Evolutionary conservation across 331 rosid genomes (phyloP), one percentile per base, ranked within the genome.

Genomic region (Erythrophleum ivorense): DNA sequence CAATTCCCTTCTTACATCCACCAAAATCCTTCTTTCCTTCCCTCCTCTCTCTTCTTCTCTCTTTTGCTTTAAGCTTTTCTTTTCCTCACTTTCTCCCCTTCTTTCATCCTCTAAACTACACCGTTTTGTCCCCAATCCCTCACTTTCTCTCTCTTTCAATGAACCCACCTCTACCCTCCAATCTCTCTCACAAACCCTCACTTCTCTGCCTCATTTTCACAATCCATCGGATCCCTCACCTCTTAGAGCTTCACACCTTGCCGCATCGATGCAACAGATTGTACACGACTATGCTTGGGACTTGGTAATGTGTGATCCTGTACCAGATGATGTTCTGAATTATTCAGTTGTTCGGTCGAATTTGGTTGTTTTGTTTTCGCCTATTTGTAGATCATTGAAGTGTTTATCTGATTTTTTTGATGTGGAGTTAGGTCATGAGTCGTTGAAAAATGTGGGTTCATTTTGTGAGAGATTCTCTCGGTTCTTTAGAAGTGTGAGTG

Each of bases 71-170:
- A 85, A 89, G 7, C 73, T 82, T 82, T 87, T 92, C 86, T 89
- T 91, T 77, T 94, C 98, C 0, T 94, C 97, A 6, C 92, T 92
- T 66, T 92, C 97, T 24, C 98, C 94, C 7, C 80, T 89, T 11
- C 83, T 87, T 33, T 94, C 97, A 3, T 83, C 88, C 84, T 87
- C 92, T 12, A 89, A 86, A 33, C 87, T 91, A 49, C 85, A 78
- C 53, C 73, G 52, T 34, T 79, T 80, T 40, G 43, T 85, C 16
- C 86, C 93, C 31, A 75, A 53, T 6, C 71, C 84, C 55, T 80
- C 91, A 4, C 84, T 77, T 14, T 76, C 94, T 5, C 91, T 92
- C 70, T 90, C 94, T 55, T 94, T 94, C 82, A 78, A 90, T 55
- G 84, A 29, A 45, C 84, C 97, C 29, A 18, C 45, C 21, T 57